These are phyloP conservation scores for Chiua sp. DNA, from an alignment of 1,284 basidiomycete species.

Conservation along the genomic window DNA sequence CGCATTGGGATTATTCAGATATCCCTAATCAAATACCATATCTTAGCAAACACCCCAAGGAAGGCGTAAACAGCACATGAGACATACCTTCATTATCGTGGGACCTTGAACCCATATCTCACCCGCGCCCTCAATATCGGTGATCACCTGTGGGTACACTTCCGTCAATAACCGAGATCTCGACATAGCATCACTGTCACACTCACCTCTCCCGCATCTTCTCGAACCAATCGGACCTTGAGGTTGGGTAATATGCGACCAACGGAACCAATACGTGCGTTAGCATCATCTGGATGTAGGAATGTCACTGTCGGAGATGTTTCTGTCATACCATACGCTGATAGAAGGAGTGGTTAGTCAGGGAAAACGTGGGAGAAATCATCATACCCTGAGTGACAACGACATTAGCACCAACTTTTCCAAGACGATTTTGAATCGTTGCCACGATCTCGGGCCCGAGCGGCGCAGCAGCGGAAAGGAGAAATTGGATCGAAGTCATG, in stretches of 20 bases:
- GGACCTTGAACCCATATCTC: constrained; percentile 86
- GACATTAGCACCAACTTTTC: constrained; percentile 41
- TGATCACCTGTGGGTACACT: constrained; percentile 23
- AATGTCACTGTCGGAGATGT: constrained; percentile 69
- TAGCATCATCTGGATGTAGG: constrained; percentile 44
- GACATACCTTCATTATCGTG: constrained; percentile 75
- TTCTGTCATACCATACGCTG: constrained; percentile 83
- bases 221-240: constrained; percentile 74
- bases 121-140: constrained; percentile 47
- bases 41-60: background rate
- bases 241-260: constrained; percentile 82
- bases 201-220: constrained; percentile 53
- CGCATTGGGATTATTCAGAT: constrained; percentile 69
- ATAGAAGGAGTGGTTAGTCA: background rate
- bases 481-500: constrained; percentile 60
- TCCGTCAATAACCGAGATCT: background rate
- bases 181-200: background rate
- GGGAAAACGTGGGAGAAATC: background rate
- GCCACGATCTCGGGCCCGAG: constrained; percentile 67
- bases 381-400: constrained; percentile 51
- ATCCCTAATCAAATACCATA: constrained; percentile 48
- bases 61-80: background rate
- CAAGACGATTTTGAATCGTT: constrained; percentile 47
- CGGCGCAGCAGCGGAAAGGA: constrained; percentile 86
- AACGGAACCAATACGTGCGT: constrained; percentile 63